These are phyloP conservation scores for Colletotrichum ledebouriae DNA, from an alignment of 2,329 filamentous ascomycete species.

Conservation along the genomic window DNA sequence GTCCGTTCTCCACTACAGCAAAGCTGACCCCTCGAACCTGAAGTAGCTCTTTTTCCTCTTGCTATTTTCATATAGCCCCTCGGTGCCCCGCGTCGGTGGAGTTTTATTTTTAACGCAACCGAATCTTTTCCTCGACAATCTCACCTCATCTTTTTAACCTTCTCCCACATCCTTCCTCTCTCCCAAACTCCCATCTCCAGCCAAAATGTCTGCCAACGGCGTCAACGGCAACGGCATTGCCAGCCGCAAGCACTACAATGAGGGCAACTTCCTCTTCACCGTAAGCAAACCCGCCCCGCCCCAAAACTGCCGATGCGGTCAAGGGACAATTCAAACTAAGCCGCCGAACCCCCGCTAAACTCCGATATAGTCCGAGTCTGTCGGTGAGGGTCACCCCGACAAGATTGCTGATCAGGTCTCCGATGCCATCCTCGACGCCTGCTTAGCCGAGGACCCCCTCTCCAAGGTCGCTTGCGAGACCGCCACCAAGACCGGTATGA, in stretches of 20 bases:
- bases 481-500: slow-evolving; percentile 99
- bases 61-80: slow-evolving; percentile 47
- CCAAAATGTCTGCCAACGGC: slow-evolving; percentile 73
- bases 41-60: slow-evolving; percentile 27
- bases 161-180: slow-evolving; percentile 34
- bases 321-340: background rate
- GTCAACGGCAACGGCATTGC: slow-evolving; percentile 54
- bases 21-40: slow-evolving; percentile 29
- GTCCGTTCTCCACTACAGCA: slow-evolving; percentile 9
- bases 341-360: slow-evolving; percentile 41
- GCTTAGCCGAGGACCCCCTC: slow-evolving; percentile 91
- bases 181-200: slow-evolving; percentile 44
- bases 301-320: slow-evolving; percentile 5
- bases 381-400: slow-evolving; percentile 92
- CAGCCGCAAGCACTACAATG: slow-evolving; percentile 64
- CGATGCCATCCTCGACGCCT: slow-evolving; percentile 98
- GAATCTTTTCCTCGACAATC: slow-evolving; percentile 48
- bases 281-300: slow-evolving; percentile 56
- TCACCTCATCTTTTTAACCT: slow-evolving; percentile 45
- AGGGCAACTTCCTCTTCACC: slow-evolving; percentile 87
- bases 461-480: slow-evolving; percentile 99
- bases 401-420: slow-evolving; percentile 99
- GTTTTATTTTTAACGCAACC: slow-evolving; percentile 34
- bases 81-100: slow-evolving; percentile 44
- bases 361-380: slow-evolving; percentile 79